A percentile compares a stretch with the other conserved stretches of the same genome.
These are phyloP conservation scores for Dipteronia dyeriana DNA, from an alignment of 345 rosid species.

Conservation along the genomic window DNA sequence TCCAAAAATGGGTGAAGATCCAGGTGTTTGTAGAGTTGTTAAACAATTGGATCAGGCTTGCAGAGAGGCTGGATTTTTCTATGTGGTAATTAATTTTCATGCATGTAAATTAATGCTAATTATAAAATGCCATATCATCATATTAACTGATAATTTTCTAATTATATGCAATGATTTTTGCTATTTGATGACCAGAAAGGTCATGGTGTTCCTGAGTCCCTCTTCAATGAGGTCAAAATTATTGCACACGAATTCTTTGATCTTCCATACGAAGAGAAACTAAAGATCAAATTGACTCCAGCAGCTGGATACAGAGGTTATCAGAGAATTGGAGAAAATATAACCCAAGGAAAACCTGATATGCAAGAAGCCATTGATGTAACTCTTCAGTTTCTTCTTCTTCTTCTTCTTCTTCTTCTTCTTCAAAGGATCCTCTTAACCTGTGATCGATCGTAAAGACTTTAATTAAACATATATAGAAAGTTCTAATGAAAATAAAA, in stretches of 20 bases:
- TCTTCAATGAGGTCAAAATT: conserved; percentile 52
- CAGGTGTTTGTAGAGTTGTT: conserved; percentile 57
- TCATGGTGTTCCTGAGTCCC: conserved; percentile 70
- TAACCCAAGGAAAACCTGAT: conserved; percentile 84
- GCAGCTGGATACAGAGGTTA: conserved; percentile 62
- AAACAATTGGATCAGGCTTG: conserved; percentile 73
- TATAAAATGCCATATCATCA: not conserved
- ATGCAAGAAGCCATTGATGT: conserved; percentile 90
- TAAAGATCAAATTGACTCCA: conserved; percentile 72
- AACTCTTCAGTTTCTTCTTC: not conserved
- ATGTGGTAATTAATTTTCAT: conserved; percentile 53
- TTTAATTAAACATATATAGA: no score
- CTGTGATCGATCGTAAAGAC: not conserved
- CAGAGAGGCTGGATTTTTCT: conserved; percentile 84
- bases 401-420: no score
- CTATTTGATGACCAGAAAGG: conserved; percentile 53
- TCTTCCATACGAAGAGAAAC: conserved; percentile 65
- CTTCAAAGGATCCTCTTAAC: no score
- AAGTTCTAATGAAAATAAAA: no score
- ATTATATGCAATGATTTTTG: conserved; percentile 11
- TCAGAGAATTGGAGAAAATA: conserved; percentile 76
- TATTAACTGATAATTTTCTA: not conserved
- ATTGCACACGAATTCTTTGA: conserved; percentile 50
- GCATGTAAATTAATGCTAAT: not conserved
- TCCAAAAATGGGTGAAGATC: conserved; percentile 58